Conservation (phyloP, 164 flowering plant genomes). For the Aristolochia fimbriata region DNA sequence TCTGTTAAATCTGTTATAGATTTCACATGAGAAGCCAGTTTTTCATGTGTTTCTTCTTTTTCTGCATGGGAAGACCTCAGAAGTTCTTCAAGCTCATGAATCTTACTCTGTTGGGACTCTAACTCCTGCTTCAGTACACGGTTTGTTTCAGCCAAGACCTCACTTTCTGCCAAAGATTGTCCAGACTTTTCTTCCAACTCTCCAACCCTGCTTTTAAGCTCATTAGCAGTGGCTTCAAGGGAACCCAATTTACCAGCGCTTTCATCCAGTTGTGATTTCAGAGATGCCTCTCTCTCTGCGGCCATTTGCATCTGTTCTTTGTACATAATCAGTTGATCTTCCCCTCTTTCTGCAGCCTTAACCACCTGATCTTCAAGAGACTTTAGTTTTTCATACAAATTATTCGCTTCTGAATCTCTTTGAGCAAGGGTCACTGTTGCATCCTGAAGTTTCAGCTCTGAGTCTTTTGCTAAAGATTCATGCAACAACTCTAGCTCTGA, state of each 20-base stretch:
- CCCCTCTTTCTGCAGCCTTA: slow-evolving; percentile 33
- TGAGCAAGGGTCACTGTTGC: slow-evolving; percentile 24
- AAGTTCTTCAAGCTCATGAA: slow-evolving; percentile 55
- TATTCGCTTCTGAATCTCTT: slow-evolving; percentile 48
- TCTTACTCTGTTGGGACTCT: slow-evolving; percentile 20
- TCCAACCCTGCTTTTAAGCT: slow-evolving; percentile 32
- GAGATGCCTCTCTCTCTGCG: slow-evolving; percentile 28
- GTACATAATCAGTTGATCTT: slow-evolving; percentile 27
- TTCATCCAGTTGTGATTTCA: slow-evolving; percentile 45
- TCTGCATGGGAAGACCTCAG: slow-evolving; percentile 39
- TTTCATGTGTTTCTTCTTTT: slow-evolving; percentile 41
- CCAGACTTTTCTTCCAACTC: slow-evolving; percentile 52
- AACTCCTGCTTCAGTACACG: slow-evolving; percentile 35
- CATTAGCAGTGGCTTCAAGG: slow-evolving; percentile 41
- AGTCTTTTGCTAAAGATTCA: slow-evolving; percentile 37
- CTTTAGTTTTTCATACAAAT: slow-evolving; percentile 35
- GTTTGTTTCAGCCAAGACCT: slow-evolving; percentile 56
- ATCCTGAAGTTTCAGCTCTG: slow-evolving; percentile 57
- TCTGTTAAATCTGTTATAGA: slow-evolving; percentile 49
- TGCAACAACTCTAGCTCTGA: slow-evolving; percentile 46
- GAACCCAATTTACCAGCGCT: slow-evolving; percentile 27
- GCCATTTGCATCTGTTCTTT: slow-evolving; percentile 40
- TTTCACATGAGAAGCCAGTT: slow-evolving; percentile 43
- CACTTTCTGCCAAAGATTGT: slow-evolving; percentile 54
- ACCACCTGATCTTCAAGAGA: slow-evolving; percentile 42